Conservation (phyloP, 768 basidiomycete genomes). For the Lactarius akahatsu region DNA sequence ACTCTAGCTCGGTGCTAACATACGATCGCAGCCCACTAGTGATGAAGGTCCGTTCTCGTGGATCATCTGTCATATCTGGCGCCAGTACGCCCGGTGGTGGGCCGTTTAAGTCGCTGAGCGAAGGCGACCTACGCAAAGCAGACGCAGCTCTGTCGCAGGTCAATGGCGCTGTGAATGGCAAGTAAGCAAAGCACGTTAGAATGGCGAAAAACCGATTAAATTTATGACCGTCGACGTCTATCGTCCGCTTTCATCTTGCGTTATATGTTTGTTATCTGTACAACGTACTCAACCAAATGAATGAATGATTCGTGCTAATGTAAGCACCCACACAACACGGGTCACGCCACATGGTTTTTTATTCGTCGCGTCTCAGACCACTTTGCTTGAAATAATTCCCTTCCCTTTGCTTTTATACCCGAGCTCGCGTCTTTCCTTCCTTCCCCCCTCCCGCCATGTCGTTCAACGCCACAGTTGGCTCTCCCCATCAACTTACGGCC, state of each 20-base stretch:
- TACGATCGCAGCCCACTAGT: constrained; percentile 65
- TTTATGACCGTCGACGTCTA: constrained; percentile 74
- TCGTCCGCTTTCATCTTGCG: constrained; percentile 35
- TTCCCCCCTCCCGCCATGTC: constrained; percentile 22
- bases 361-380: constrained; percentile 16
- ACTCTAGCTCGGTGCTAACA: constrained; percentile 18
- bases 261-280: constrained; percentile 25
- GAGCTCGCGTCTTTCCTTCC: neutral
- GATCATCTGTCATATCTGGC: constrained; percentile 70
- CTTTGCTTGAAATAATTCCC: constrained; percentile 3
- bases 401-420: constrained; percentile 7
- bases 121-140: constrained; percentile 81
- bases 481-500: constrained; percentile 32
- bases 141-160: constrained; percentile 82
- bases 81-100: constrained; percentile 88
- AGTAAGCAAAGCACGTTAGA: constrained; percentile 75
- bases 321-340: neutral
- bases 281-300: constrained; percentile 17
- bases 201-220: constrained; percentile 8
- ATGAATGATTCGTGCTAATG: neutral
- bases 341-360: neutral
- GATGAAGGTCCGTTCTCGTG: constrained; percentile 85
- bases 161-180: constrained; percentile 31
- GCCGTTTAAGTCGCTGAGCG: constrained; percentile 74
- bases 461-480: constrained; percentile 22